phyloP scores from a whole-genome alignment of 768 basidiomycete species.

The Peribolospora baueri region DNA sequence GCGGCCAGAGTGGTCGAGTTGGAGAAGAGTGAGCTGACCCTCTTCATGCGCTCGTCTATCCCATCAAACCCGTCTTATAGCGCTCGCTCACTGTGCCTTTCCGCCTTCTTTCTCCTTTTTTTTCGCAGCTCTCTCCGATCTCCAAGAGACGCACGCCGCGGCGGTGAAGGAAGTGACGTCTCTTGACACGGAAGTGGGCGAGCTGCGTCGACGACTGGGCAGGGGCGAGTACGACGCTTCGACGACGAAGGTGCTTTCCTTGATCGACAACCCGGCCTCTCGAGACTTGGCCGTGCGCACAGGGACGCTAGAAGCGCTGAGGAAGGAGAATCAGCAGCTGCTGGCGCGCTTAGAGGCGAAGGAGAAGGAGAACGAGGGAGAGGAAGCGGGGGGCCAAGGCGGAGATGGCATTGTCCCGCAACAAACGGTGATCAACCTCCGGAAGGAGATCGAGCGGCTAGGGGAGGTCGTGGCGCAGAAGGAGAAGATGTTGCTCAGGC shows the following conservation, averaged over 20 bases:
- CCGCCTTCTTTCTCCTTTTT: no score
- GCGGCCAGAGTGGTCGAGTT: no score
- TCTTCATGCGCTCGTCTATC: no score
- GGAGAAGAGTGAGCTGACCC: no score
- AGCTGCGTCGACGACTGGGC: constrained; percentile 1
- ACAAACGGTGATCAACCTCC: neutral
- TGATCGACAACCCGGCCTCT: constrained; percentile 50
- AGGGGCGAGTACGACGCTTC: constrained; percentile 12
- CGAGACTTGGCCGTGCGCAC: constrained; percentile 53
- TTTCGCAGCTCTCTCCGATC: no score
- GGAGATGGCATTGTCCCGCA: neutral
- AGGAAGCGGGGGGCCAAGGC: constrained; percentile 10
- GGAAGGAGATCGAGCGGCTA: constrained; percentile 36
- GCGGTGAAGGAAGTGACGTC: no score
- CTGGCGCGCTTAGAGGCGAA: constrained; percentile 34
- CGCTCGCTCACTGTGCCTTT: no score
- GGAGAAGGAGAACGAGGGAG: constrained; percentile 12
- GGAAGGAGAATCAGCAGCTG: constrained; percentile 60
- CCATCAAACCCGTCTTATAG: no score
- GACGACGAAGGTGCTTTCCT: constrained; percentile 12
- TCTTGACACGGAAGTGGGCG: no score
- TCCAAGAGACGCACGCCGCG: no score
- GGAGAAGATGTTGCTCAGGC: constrained; percentile 50
- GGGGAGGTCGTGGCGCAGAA: constrained; percentile 43
- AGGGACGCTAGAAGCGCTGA: constrained; percentile 47